Evolutionary conservation across 78 protist genomes (phyloP), one percentile per base, ranked within the genome.

Genomic region (Isochrysis galbana): DNA sequence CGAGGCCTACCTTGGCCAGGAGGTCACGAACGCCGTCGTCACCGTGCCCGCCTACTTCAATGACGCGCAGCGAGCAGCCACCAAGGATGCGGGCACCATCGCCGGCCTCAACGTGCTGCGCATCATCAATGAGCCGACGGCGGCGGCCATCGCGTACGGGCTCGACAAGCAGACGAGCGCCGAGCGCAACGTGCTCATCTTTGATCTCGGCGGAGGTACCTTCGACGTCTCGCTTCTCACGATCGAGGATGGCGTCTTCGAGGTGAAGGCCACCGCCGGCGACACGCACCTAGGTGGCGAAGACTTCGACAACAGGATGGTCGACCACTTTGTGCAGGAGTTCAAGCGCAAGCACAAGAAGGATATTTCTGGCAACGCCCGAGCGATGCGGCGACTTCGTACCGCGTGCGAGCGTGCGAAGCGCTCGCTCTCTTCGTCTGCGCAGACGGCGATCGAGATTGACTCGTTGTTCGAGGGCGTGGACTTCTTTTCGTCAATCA

Each of bases 261-360:
- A 97, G 95, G 99, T 98, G 95, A 97, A 97, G 97, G 93, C 99
- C 47, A 97, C 98, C 36, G 96, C 96, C 34, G 99, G 99, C 11
- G 97, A 98, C 95, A 97, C 97, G 19, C 98, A 96, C 72, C 94
- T 97, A 45, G 98, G 98, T 0, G 98, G 98, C 55, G 97, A 96
- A 93, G 97, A 96, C 88, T 91, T 97, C 74, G 98, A 97, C 93
- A 32, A 90, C 89, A 96, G 97, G 72, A 69, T 98, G 51, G 99
- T 98, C 93, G 88, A 96, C 89, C 95, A 97, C 96, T 97, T 97
- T 82, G 91, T 95, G 23, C 90, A 91, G 45, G 98, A 97, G 91
- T 98, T 98, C 95, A 95, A 95, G 93, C 41, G 96, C 48, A 96
- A 97, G 94, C 91, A 97, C 94, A 77, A 77, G 77, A 90, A 90